Conservation (phyloP, 805 yeast genomes). For the Lipomyces chichibuensis region DNA sequence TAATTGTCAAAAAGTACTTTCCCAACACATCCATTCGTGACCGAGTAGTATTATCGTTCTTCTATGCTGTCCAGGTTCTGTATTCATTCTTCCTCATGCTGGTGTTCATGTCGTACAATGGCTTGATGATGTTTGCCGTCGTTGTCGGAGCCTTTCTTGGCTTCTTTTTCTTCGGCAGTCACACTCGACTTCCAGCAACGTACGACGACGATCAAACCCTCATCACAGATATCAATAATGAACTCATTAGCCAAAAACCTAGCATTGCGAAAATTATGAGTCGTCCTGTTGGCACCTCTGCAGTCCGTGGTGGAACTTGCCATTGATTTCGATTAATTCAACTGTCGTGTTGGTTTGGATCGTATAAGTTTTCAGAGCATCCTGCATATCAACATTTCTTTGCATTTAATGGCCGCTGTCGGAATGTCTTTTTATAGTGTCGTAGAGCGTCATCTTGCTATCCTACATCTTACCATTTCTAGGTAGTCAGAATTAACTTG, state of each 20-base stretch:
- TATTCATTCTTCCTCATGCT: slow-evolving; percentile 34
- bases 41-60: slow-evolving; percentile 21
- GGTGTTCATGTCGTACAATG: slow-evolving; percentile 12
- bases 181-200: slow-evolving; percentile 21
- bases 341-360: no score
- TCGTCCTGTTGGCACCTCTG: slow-evolving; percentile 23
- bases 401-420: no score
- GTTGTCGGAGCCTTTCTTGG: slow-evolving; percentile 34
- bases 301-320: slow-evolving; percentile 33
- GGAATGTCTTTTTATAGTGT: no score
- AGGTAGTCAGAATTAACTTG: no score
- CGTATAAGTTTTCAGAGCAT: no score
- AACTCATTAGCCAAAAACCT: slow-evolving; percentile 7
- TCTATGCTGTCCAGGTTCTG: slow-evolving; percentile 32
- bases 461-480: no score
- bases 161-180: slow-evolving; percentile 32
- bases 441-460: no score
- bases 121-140: slow-evolving; percentile 31
- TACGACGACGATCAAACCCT: slow-evolving; percentile 7
- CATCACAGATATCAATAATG: slow-evolving; percentile 11
- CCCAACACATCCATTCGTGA: slow-evolving; percentile 30
- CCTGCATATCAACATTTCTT: background rate
- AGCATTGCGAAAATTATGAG: slow-evolving; percentile 7
- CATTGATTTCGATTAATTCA: slow-evolving; percentile 13
- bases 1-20: slow-evolving; percentile 20